Evolutionary conservation across 2,329 filamentous ascomycete genomes (phyloP), one percentile per base, ranked within the genome.

Genomic region (Laburnicola sp.): DNA sequence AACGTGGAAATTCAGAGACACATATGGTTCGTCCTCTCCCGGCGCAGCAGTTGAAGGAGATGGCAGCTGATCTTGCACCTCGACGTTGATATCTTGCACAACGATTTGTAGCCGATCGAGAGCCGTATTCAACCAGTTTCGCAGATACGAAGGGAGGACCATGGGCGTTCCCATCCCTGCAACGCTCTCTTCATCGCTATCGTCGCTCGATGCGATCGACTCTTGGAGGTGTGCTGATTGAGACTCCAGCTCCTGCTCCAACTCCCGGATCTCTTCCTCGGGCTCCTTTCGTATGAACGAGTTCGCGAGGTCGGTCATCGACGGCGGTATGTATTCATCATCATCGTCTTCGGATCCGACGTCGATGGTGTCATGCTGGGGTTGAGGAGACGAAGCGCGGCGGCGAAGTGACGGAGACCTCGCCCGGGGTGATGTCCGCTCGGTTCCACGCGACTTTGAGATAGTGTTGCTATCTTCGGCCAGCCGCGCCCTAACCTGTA

Each of bases 221-320:
- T 85, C 82, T 34, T 82, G 81, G 35, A 88, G 70, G 51, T 86
- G 82, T 49, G 84, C 80, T 0, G 80, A 81, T 64, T 87, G 83
- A 1, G 84, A 81, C 21, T 82, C 78, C 11, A 92, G 72, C 6
- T 86, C 86, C 42, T 86, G 83, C 67, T 91, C 86, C 23, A 93
- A 76, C 64, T 86, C 82, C 51, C 78, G 79, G 57, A 82, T 86
- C 62, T 91, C 87, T 42, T 82, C 78, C 4, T 76, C 75, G 9
- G 87, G 84, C 64, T 91, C 85, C 1, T 86, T 83, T 58, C 87
- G 80, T n/a, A 93, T 76, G 66, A 93, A 93, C 0, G 88, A 92
- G 65, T 88, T 82, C 10, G 89, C 88, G 10, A 94, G 77, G 58
- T 91, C 86, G 50, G 85, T 82, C 2, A 87, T 82, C 23, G 87